Percentiles rank a stretch among this genome's conserved stretches.
Evolutionary conservation across 2,329 filamentous ascomycete species (phyloP).

Genomic region (Moelleriella libera): DNA sequence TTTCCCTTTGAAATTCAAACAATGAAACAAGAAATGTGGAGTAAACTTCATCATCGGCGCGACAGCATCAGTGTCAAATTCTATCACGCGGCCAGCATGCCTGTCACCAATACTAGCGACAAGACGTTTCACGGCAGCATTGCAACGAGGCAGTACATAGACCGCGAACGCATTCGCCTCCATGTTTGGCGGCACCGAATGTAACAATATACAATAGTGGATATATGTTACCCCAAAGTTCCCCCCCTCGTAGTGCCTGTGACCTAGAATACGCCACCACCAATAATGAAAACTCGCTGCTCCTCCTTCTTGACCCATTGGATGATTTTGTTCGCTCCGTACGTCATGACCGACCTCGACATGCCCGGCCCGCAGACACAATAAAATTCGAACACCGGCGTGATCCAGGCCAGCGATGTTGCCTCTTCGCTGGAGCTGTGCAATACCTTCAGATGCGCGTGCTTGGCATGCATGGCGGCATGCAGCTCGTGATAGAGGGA

Average conservation of each 20-base stretch:
- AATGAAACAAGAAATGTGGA: too few relatives aligned
- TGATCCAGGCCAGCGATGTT: constrained; percentile 80
- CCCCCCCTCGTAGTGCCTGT: background rate
- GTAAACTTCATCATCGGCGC: too few relatives aligned
- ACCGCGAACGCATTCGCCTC: too few relatives aligned
- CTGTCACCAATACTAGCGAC: too few relatives aligned
- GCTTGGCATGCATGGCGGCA: constrained; percentile 68
- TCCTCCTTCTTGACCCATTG: constrained; percentile 89
- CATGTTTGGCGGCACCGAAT: background rate
- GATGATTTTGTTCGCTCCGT: constrained; percentile 77
- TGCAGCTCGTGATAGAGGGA: constrained; percentile 78
- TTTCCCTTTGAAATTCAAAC: too few relatives aligned
- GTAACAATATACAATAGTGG: background rate
- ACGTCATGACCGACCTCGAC: constrained; percentile 52
- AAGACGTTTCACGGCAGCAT: too few relatives aligned
- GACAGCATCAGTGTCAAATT: too few relatives aligned
- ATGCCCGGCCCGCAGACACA: constrained; percentile 73
- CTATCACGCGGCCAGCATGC: too few relatives aligned
- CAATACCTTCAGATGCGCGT: constrained; percentile 74
- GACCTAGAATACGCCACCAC: constrained; percentile 67
- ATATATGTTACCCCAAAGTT: too few relatives aligned
- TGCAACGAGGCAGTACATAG: too few relatives aligned
- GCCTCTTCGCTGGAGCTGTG: constrained; percentile 64
- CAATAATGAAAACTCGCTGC: constrained; percentile 90
- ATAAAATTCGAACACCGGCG: constrained; percentile 85